phyloP scores from a whole-genome alignment of 306 rosid genomes.

The cucumber (Cucumis sativus) region Cucumber_9930_V3 NC_026659.2:1419501-1420000 shows the following conservation, averaged over 20 bases:
- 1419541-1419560: background rate
- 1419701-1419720: constrained; percentile 3
- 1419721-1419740: background rate
- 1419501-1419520: background rate
- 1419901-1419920: background rate
- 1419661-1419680: background rate
- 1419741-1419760: background rate
- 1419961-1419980: background rate
- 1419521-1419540: background rate
- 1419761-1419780: background rate
- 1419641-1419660: background rate
- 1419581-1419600: background rate
- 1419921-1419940: background rate
- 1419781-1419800: background rate
- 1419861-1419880: background rate
- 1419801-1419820: background rate
- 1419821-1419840: constrained; percentile 1
- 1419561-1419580: background rate
- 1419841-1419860: background rate
- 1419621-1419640: constrained; percentile 2
- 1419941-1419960: background rate
- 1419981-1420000: background rate
- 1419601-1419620: background rate
- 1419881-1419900: background rate
- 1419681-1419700: background rate